Base-by-base conservation (phyloP, 805 yeast species). In the Groenewaldozyma tartarivorans region DNA sequence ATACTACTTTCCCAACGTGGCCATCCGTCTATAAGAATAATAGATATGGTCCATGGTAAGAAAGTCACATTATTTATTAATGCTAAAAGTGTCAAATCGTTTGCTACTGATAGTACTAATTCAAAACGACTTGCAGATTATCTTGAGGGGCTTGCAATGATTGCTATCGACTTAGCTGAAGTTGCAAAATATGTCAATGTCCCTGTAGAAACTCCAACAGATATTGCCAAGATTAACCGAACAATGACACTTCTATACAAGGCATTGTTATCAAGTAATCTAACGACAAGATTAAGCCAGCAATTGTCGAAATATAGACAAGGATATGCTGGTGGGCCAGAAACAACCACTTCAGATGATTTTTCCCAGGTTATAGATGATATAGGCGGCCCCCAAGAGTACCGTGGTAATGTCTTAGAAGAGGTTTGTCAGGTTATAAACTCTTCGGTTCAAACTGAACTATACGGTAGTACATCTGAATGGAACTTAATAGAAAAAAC, bases 131-230 rank as follows among this genome's bases (percentile, higher is more conserved):
- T 60, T 44, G 54, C 53, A 37, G 36, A 35, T 35, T 58, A 49
- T 39, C 59, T 57, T 35, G 54, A 55, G 16, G 50, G 51, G 15
- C 42, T 58, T 34, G 57, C 60, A 3, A 60, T 60, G 64, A 54
- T 60, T 5, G 52, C 55, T 4, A 45, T 56, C 17, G 40, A 57
- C 41, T 45, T 56, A 15, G 55, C 57, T 7, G 45, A 42, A 18
- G 35, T 61, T 1, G 58, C 61, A 1, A 44, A 43, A 4, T 48
- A 48, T 17, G 46, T 51, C 7, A 62, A 61, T 4, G 38, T 60
- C 4, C 44, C 50, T 4, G 39, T 49, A 24, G 40, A 43, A 33
- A 49, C 49, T 9, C 34, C 50, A 2, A 47, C 42, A n/a, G 51
- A 48, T 15, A 43, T 47, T 2, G 50, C 54, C 22, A 48, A 50